Base-by-base conservation (phyloP, 805 yeast species). In the Priceomyces castillae region DNA sequence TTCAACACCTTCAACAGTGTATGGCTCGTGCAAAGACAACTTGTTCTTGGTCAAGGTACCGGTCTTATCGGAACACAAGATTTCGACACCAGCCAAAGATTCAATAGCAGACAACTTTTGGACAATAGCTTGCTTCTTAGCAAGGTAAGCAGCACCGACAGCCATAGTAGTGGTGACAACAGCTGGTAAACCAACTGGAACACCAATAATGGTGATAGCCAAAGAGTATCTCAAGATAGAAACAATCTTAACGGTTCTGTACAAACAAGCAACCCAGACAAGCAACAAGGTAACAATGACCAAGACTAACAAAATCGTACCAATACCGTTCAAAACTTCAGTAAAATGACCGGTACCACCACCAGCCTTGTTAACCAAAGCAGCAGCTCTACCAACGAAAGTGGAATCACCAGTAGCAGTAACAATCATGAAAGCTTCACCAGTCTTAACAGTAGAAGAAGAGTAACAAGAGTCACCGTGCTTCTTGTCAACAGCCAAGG, bases 151-250 rank as follows among this genome's bases (percentile, higher is more conserved):
- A 71, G 97, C 97, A 83, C 97, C 97, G 74, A 90, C 97, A 72
- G 97, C 97, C 97, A 90, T 89, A 70, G 97, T 90, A 62, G 96
- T 90, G 78, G 97, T 90, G 58, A 89, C 96, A 65, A 90, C 97
- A 69, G 96, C 96, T 71, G 97, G 97, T 69, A 90, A 82, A 86
- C 97, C 97, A 57, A 90, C 97, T 70, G 97, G 97, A 59, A 90
- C 97, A 84, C 97, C 97, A 61, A 90, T 84, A 74, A 90, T 88
- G 77, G 96, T 90, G 71, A 90, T 89, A 59, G 96, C 97, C 67
- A 90, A 77, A 60, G 96, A 85, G 84, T 82, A 86, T 77, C 96
- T 81, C 71, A 90, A 79, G 74, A 90, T 86, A 60, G 82, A 76
- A 63, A 90, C 96, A 67, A 90, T 88, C 67, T 75, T 79, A 68